phyloP scores from a whole-genome alignment of 176 grass and related monocot genomes.

The Dendrocalamus sinicus region DNA sequence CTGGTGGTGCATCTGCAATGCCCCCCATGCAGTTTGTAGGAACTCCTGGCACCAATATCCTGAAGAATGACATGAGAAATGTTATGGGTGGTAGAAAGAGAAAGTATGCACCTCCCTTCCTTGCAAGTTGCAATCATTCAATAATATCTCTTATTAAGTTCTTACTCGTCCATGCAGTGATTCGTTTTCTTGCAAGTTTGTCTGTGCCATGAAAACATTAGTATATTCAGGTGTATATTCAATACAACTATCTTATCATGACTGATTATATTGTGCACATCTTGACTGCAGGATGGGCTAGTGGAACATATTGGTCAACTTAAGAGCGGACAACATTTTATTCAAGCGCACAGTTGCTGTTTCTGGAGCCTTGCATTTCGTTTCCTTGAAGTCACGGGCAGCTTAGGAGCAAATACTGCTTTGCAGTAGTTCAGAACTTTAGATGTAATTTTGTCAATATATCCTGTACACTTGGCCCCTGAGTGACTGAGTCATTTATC shows the following conservation, averaged over 20 bases:
- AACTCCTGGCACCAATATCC: constrained; percentile 62
- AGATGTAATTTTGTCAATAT: constrained; percentile 8
- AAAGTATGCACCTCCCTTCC: constrained; percentile 68
- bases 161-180: constrained; percentile 8
- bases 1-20: constrained; percentile 60
- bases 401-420: not conserved
- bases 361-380: not conserved
- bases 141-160: constrained; percentile 32
- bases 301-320: constrained; percentile 7
- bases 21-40: constrained; percentile 89
- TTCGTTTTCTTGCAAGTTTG: not conserved
- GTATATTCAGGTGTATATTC: not conserved
- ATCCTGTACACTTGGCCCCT: not conserved
- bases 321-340: not conserved
- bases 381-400: not conserved
- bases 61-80: constrained; percentile 78
- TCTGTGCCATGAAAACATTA: not conserved
- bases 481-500: not conserved
- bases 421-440: not conserved
- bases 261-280: constrained; percentile 13
- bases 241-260: not conserved
- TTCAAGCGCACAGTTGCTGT: not conserved
- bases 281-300: constrained; percentile 57
- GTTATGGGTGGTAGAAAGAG: constrained; percentile 94
- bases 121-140: constrained; percentile 12